Conservation (phyloP, 805 yeast species). For the Starmerella stellata region DNA sequence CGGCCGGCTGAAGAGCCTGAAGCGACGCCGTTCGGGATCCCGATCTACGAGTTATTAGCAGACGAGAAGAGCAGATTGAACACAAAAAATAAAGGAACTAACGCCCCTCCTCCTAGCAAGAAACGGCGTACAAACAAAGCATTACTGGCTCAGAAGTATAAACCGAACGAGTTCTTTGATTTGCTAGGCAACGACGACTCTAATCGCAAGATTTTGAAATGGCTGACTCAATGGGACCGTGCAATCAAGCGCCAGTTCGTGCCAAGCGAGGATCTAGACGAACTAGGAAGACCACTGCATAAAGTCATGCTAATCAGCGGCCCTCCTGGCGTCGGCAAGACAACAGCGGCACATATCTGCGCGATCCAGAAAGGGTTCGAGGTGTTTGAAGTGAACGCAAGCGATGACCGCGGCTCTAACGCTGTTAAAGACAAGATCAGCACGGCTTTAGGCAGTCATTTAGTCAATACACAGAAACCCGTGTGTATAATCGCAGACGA, state of each 20-base stretch:
- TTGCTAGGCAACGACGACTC: constrained; percentile 50
- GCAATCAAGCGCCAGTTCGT: constrained; percentile 2
- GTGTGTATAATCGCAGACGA: constrained; percentile 77
- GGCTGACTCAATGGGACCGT: constrained; percentile 45
- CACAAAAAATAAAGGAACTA: not conserved
- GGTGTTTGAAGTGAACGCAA: constrained; percentile 70
- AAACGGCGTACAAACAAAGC: not conserved
- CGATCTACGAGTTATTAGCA: constrained; percentile 11
- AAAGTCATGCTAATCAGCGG: constrained; percentile 67
- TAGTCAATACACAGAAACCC: constrained; percentile 38
- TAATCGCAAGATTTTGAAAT: constrained; percentile 39
- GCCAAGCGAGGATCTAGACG: constrained; percentile 22
- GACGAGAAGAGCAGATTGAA: not conserved
- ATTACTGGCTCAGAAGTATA: constrained; percentile 47
- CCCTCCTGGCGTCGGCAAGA: constrained; percentile 87
- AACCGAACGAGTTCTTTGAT: constrained; percentile 47
- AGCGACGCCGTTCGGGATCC: constrained; percentile 14
- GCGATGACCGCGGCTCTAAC: constrained; percentile 51
- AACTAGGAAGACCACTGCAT: constrained; percentile 31
- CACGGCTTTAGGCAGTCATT: constrained; percentile 40
- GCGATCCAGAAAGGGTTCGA: constrained; percentile 70
- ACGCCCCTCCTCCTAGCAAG: not conserved
- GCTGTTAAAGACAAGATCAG: constrained; percentile 20
- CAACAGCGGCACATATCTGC: constrained; percentile 68
- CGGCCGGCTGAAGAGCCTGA: no score